Evolutionary conservation across 2,329 filamentous ascomycete genomes (phyloP), one percentile per base, ranked within the genome.

Genomic region (Stenocarpella maydis): DNA sequence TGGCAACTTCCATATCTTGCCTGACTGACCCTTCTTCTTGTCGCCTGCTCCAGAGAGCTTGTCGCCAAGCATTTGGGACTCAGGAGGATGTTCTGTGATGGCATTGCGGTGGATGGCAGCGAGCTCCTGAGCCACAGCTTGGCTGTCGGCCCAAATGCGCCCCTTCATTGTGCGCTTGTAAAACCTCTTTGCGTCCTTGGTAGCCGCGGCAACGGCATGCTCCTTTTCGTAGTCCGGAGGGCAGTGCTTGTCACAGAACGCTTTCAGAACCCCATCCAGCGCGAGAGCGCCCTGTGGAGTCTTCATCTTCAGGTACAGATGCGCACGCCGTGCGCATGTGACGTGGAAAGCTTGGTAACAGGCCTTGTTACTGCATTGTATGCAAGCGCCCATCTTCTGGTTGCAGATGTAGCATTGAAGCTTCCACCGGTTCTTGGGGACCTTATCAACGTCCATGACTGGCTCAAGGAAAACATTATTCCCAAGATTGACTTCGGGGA

Each of bases 391-490:
- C 96, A 99, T 99, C 75, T 91, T 92, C 81, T 99, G 96, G 73
- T 94, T 92, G 82, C 96, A 99, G 69, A 99, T 97, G 79, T 99
- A 99, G 82, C 96, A 99, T 49, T 88, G 91, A 77, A 98, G 84
- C 79, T 93, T 97, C 96, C 96, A 99, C 72, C 96, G 88, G 71
- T 91, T 95, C 78, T 94, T 96, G 0, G 96, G 96, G 3, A 99
- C 95, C 80, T 98, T 98, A 78, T 99, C 96, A 43, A 99, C 93
- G 74, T 98, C 96, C 85, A 96, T 97, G 63, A 99, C 94, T 0
- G 96, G 96, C 77, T 99, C 96, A 93, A 98, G 98, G 78, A 98
- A 96, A 9, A 95, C 97, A 71, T 94, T 92, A 77, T 99, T 99
- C 17, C 95, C 96, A 61, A 99, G 88, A 4, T 93, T 95, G 8